Percentiles rank a stretch among this genome's conserved stretches.
These are phyloP conservation scores for Stemphylium lycopersici DNA, from an alignment of 2,329 filamentous ascomycete species.

Conservation along the genomic window DNA sequence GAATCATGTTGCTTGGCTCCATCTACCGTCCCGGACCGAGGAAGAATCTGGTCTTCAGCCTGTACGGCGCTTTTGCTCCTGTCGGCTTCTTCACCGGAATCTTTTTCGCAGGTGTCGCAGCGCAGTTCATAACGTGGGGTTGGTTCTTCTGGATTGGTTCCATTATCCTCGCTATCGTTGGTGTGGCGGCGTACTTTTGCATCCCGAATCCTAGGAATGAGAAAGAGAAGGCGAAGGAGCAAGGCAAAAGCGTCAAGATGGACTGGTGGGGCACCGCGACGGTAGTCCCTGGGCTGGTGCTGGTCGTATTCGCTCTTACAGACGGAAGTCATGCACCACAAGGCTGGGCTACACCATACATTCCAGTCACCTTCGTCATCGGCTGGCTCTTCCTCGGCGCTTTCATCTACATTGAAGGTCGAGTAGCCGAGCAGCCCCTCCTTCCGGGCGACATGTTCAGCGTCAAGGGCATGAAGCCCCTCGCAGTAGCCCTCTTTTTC, in stretches of 20 bases:
- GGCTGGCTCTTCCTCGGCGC: constrained; percentile 65
- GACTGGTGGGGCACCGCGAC: constrained; percentile 47
- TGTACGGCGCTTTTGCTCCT: constrained; percentile 61
- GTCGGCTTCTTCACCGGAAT: constrained; percentile 53
- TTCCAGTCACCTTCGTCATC: constrained; percentile 68
- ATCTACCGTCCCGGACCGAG: constrained; percentile 70
- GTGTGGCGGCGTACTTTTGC: constrained; percentile 36
- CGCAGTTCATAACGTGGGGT: constrained; percentile 38
- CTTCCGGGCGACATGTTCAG: constrained; percentile 73
- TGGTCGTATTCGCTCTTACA: constrained; percentile 77
- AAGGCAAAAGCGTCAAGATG: constrained; percentile 35
- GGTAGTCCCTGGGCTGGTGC: constrained; percentile 61
- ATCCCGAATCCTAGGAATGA: constrained; percentile 32
- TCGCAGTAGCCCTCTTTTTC: constrained; percentile 53
- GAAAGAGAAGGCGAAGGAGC: constrained; percentile 6
- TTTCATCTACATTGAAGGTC: constrained; percentile 74
- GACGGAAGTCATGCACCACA: constrained; percentile 71
- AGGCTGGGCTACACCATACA: constrained; percentile 76
- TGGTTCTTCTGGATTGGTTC: constrained; percentile 46
- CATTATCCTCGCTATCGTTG: constrained; percentile 42
- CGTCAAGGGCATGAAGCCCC: constrained; percentile 66
- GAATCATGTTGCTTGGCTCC: constrained; percentile 69
- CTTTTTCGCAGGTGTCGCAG: constrained; percentile 44
- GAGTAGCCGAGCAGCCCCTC: constrained; percentile 70
- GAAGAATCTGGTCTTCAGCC: constrained; percentile 70